phyloP scores from a whole-genome alignment of 2,329 filamentous ascomycete species.

The Tetracladium maxilliforme region DNA sequence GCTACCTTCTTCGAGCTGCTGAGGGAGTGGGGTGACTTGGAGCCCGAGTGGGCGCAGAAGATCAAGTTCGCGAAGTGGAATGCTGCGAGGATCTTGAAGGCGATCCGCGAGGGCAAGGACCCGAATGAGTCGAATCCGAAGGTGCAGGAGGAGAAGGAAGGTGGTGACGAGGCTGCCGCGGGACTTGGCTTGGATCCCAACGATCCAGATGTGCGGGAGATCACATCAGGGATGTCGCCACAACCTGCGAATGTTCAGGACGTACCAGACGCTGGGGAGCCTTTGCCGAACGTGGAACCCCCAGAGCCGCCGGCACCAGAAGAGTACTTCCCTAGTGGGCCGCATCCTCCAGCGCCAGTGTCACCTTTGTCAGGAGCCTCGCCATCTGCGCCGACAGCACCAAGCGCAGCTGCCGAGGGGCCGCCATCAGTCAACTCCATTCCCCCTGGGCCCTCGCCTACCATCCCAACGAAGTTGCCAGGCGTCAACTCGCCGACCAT shows the following conservation, averaged over 20 bases:
- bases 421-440: constrained; percentile 9
- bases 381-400: no score
- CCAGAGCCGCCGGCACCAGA: no score
- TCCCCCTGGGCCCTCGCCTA: constrained; percentile 4
- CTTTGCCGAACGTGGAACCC: no score
- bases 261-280: constrained; percentile 30
- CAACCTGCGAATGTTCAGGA: constrained; percentile 35
- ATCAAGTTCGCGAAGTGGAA: constrained; percentile 97
- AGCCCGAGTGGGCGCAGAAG: constrained; percentile 67
- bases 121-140: constrained; percentile 84
- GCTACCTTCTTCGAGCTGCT: constrained; percentile 84
- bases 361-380: no score
- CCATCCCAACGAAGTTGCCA: constrained; percentile 7
- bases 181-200: constrained; percentile 50
- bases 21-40: constrained; percentile 66
- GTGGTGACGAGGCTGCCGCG: constrained; percentile 22
- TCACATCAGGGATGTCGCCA: no score
- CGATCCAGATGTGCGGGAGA: constrained; percentile 47
- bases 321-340: no score
- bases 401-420: constrained; percentile 16
- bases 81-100: constrained; percentile 77
- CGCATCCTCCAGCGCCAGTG: no score
- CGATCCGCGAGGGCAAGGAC: constrained; percentile 79
- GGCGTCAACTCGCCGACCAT: constrained; percentile 1
- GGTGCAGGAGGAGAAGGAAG: constrained; percentile 31